phyloP scores from a whole-genome alignment of 495 filamentous ascomycete genomes.

The Terfezia boudieri region DNA sequence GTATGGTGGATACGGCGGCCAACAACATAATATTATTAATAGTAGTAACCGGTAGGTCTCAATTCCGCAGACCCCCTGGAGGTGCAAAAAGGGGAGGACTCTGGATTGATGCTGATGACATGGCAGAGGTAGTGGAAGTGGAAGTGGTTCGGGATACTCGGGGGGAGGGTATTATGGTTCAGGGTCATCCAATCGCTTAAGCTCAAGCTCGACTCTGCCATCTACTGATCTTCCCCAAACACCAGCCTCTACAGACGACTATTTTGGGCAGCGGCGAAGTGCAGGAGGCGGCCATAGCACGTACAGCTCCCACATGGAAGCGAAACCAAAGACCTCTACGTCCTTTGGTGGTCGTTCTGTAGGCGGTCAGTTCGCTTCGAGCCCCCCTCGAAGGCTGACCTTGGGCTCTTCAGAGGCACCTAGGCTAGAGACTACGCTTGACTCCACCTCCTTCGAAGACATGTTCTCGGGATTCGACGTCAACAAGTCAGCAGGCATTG shows the following conservation, averaged over 20 bases:
- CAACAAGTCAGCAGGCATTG: constrained; percentile 7
- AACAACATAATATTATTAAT: constrained; percentile 9
- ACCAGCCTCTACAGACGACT: constrained; percentile 15
- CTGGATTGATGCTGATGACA: constrained; percentile 6
- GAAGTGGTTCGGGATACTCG: constrained; percentile 16
- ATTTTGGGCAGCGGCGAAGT: neutral
- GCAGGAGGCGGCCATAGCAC: neutral
- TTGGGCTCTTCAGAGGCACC: constrained; percentile 13
- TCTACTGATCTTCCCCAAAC: constrained; percentile 17
- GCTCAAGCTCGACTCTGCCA: constrained; percentile 18
- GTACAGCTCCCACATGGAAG: neutral
- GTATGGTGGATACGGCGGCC: constrained; percentile 7
- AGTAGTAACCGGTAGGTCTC: constrained; percentile 14
- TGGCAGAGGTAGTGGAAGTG: constrained; percentile 11
- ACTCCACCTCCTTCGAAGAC: constrained; percentile 17
- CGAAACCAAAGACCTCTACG: neutral
- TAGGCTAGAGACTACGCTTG: constrained; percentile 15
- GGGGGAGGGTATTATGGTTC: constrained; percentile 18
- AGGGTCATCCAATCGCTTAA: constrained; percentile 16
- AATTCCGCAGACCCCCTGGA: too few relatives aligned
- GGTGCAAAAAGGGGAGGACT: too few relatives aligned
- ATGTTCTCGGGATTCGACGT: constrained; percentile 14
- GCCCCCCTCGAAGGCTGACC: constrained; percentile 7
- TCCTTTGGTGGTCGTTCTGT: constrained; percentile 13
- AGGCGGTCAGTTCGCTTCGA: constrained; percentile 9